Evolutionary conservation across 2,329 filamentous ascomycete species (phyloP).

Genomic region (Penicillium psychrosexuale): DNA sequence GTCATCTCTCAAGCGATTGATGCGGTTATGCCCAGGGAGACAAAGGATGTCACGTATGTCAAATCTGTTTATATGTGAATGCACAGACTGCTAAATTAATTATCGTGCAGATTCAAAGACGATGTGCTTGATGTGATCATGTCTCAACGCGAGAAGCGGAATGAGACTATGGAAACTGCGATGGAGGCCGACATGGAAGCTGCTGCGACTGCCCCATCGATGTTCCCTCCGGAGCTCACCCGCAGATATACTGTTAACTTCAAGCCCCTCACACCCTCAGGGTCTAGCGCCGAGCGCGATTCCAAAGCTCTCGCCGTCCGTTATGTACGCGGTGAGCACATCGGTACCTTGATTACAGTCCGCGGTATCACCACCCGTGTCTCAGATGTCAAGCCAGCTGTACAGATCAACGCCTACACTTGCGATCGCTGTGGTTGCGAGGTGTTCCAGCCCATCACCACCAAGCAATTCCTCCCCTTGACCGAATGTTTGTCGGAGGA

Average conservation of each 20-base stretch:
- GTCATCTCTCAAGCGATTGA: constrained; percentile 86
- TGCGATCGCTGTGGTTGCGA: constrained; percentile 96
- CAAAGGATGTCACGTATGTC: constrained; percentile 69
- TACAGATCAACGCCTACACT: constrained; percentile 97
- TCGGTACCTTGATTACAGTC: constrained; percentile 89
- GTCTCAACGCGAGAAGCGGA: constrained; percentile 82
- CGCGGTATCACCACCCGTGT: constrained; percentile 92
- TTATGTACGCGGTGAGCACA: constrained; percentile 86
- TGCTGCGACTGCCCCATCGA: constrained; percentile 60
- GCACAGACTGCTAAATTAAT: constrained; percentile 19
- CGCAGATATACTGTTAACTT: constrained; percentile 94
- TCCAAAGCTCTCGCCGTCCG: constrained; percentile 78
- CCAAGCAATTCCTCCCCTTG: constrained; percentile 86
- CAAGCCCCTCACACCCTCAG: constrained; percentile 77
- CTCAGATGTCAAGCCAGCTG: constrained; percentile 94
- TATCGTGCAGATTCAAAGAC: constrained; percentile 75
- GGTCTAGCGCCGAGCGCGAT: constrained; percentile 58
- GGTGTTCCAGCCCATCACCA: constrained; percentile 92
- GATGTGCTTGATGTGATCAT: constrained; percentile 96
- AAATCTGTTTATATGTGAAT: background rate
- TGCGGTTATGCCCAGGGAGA: constrained; percentile 75
- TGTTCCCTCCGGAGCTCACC: constrained; percentile 88
- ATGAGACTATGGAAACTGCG: constrained; percentile 69
- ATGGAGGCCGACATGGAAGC: constrained; percentile 65
- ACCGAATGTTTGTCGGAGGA: constrained; percentile 84